phyloP scores from a whole-genome alignment of 257 asterid genomes.

The Salvia hispanica region DNA sequence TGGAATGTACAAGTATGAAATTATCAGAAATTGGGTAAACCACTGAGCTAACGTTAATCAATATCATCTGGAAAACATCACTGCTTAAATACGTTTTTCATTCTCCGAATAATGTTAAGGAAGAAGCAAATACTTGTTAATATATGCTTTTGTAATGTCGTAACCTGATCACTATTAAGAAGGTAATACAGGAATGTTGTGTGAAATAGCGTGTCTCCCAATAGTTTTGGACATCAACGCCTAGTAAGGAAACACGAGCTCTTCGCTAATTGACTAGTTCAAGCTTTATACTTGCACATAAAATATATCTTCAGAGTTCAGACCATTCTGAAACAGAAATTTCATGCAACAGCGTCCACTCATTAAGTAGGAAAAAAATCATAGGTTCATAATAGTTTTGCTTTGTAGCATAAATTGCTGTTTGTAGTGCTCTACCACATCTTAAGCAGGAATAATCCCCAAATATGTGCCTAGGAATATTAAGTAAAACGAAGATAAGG shows the following conservation, averaged over 20 bases:
- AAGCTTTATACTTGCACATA: background rate
- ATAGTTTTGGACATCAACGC: constrained; percentile 7
- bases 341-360: constrained; percentile 6
- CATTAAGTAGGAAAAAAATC: background rate
- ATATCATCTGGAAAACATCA: constrained; percentile 6
- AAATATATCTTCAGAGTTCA: constrained; percentile 1
- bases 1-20: constrained; percentile 16
- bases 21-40: constrained; percentile 11
- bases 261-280: constrained; percentile 7
- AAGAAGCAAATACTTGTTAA: constrained; percentile 10
- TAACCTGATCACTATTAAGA: background rate
- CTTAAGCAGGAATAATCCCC: background rate
- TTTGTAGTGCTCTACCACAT: background rate
- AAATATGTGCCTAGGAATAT: constrained; percentile 15
- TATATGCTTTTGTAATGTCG: constrained; percentile 7
- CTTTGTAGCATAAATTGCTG: constrained; percentile 6
- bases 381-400: background rate
- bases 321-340: constrained; percentile 13
- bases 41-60: constrained; percentile 27
- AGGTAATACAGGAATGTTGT: constrained; percentile 1
- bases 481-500: background rate
- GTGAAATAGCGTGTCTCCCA: background rate
- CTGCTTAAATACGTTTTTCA: constrained; percentile 12
- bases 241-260: background rate
- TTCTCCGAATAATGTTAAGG: constrained; percentile 8